A percentile compares a stretch with the other conserved stretches of the same genome.
Evolutionary conservation across 768 basidiomycete genomes (phyloP).

Genomic region (Hydnum rufescens): DNA sequence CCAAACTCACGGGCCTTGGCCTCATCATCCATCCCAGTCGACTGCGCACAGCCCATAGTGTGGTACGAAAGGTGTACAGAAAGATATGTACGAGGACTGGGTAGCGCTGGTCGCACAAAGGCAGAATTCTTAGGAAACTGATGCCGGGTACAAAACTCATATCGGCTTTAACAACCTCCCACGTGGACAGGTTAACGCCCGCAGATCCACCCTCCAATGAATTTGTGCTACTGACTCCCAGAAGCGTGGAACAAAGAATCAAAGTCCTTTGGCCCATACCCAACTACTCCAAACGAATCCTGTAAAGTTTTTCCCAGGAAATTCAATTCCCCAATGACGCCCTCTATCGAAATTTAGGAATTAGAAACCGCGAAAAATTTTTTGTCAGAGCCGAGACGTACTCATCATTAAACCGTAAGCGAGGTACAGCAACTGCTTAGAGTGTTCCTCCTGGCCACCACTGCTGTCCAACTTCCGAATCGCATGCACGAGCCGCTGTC

Average conservation of each 20-base stretch:
- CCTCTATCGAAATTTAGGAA: conserved; percentile 21
- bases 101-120: background rate
- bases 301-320: conserved; percentile 63
- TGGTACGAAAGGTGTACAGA: background rate
- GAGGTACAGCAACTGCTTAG: conserved; percentile 76
- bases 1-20: conserved; percentile 56
- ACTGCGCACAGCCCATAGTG: conserved; percentile 13
- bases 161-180: too few species aligned
- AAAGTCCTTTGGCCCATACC: conserved; percentile 61
- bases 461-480: conserved; percentile 69
- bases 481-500: conserved; percentile 63
- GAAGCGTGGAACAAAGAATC: conserved; percentile 42
- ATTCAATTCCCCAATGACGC: conserved; percentile 79
- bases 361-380: background rate
- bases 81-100: background rate
- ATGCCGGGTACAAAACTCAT: too few species aligned
- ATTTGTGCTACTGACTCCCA: too few species aligned
- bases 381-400: conserved; percentile 11
- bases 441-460: conserved; percentile 50
- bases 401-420: conserved; percentile 86
- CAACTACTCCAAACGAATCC: conserved; percentile 82
- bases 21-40: conserved; percentile 42
- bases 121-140: too few species aligned
- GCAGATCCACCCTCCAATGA: too few species aligned
- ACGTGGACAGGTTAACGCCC: too few species aligned